These are phyloP conservation scores for Torulaspora maleeae DNA, from an alignment of 805 yeast species.

Conservation along the genomic window DNA sequence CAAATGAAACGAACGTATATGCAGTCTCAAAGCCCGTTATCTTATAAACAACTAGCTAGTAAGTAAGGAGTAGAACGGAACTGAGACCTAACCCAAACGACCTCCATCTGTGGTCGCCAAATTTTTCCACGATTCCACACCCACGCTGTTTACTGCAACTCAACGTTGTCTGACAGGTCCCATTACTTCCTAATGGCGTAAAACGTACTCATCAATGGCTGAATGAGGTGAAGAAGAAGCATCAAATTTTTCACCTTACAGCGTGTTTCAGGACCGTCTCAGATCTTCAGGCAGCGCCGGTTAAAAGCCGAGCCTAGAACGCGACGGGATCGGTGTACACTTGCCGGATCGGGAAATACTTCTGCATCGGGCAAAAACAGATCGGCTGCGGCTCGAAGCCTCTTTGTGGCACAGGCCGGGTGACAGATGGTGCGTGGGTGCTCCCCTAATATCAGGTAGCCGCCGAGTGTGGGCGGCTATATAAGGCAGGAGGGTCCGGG, in stretches of 20 bases:
- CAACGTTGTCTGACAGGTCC: not conserved
- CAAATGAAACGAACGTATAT: too few relatives aligned
- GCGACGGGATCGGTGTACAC: not conserved
- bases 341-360: not conserved
- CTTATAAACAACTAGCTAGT: not conserved
- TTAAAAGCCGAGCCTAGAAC: not conserved
- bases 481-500: not conserved
- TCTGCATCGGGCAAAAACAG: not conserved
- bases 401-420: constrained; percentile 4
- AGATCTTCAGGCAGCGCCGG: not conserved
- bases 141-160: not conserved
- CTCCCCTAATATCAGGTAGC: not conserved
- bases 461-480: constrained; percentile 4
- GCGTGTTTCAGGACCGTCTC: not conserved
- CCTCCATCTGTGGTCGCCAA: constrained; percentile 1
- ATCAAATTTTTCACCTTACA: not conserved
- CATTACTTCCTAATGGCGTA: not conserved
- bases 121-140: not conserved
- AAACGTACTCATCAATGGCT: not conserved
- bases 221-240: not conserved
- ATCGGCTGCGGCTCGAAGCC: not conserved
- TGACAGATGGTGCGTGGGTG: not conserved
- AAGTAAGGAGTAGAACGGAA: not conserved
- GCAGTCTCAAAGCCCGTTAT: too few relatives aligned
- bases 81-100: constrained; percentile 3